Base-by-base conservation (phyloP, 208 protist species). In the Sergeia podlipaevii region DNA sequence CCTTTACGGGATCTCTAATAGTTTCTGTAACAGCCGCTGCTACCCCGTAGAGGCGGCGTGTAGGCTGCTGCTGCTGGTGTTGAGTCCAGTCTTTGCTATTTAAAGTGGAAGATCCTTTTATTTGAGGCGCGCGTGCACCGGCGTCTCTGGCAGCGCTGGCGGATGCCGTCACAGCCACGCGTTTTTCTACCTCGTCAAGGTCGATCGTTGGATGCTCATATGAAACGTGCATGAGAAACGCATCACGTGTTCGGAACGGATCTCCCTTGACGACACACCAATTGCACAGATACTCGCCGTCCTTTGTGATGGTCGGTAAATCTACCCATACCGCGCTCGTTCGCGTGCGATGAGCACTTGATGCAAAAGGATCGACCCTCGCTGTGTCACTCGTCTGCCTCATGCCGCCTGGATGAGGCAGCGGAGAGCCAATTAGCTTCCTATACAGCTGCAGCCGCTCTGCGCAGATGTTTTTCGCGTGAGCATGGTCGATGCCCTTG, bases 201-300 rank as follows among this genome's bases (percentile, higher is more conserved):
- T 92, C 79, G 32, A 95, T 52, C 33, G 62, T 51, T 0, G 77
- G 73, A 61, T 95, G 89, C n/a, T 59, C 66, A 26, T 81, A 58
- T 26, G 73, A 62, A 5, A 95, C 80, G 67, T 95, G 89, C 32
- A 63, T 46, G 8, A 95, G 77, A 57, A 95, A 85, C 8, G 75
- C 72, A 51, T 95, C 89, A 4, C 89, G 72, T 24, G 84, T 90
- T 17, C 66, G 46, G 45, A 85, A 82, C 21, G 67, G 41, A 13
- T 57, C 59, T 6, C 47, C 45, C 33, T 52, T 46, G 8, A 65
- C 20, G 13, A 72, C 65, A 54, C 89, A 95, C 85, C 84, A 93
- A 50, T 95, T 89, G 72, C 89, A 95, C 17, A 76, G 52, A 64
- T 93, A 95, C 8, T 28, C 33, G 23, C 89, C 89, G 3, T 49